Evolutionary conservation across 768 basidiomycete species (phyloP).

Genomic region (Calocybe indica): DNA sequence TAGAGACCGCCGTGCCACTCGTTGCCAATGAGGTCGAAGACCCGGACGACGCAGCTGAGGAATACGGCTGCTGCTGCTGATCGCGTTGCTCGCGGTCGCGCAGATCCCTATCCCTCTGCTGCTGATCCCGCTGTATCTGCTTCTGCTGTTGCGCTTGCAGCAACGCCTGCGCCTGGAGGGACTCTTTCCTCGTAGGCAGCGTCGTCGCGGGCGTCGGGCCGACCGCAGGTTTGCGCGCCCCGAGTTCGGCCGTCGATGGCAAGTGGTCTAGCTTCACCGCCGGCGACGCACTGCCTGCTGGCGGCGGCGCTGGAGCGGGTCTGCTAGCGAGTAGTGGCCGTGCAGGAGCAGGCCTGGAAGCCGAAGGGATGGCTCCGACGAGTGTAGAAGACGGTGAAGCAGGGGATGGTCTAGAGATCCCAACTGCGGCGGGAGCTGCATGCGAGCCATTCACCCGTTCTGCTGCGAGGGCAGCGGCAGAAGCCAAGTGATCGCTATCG

Average conservation of each 20-base stretch:
- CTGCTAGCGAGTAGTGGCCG: constrained; percentile 58
- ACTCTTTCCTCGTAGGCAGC: constrained; percentile 48
- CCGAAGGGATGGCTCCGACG: constrained; percentile 25
- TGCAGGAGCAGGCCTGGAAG: constrained; percentile 63
- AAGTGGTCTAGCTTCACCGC: constrained; percentile 40
- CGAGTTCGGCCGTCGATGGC: constrained; percentile 60
- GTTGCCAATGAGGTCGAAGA: too few species aligned
- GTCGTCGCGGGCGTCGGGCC: constrained; percentile 32
- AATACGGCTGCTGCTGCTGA: constrained; percentile 25
- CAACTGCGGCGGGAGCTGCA: constrained; percentile 23
- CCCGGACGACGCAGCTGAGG: constrained; percentile 10
- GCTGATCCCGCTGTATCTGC: constrained; percentile 21
- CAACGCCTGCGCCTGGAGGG: constrained; percentile 25
- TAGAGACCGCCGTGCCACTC: constrained; percentile 15
- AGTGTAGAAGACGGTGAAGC: constrained; percentile 5
- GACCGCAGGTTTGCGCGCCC: constrained; percentile 55
- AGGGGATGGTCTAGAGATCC: not conserved
- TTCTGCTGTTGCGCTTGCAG: constrained; percentile 24
- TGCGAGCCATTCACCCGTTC: constrained; percentile 56
- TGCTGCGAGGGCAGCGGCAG: constrained; percentile 53
- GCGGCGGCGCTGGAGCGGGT: constrained; percentile 43
- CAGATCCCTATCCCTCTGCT: constrained; percentile 22
- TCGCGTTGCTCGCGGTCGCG: constrained; percentile 21
- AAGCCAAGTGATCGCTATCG: constrained; percentile 34
- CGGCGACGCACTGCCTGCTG: constrained; percentile 14